Evolutionary conservation across 495 filamentous ascomycete genomes (phyloP), one percentile per base, ranked within the genome.

Genomic region (Penicillium paxilli): DNA sequence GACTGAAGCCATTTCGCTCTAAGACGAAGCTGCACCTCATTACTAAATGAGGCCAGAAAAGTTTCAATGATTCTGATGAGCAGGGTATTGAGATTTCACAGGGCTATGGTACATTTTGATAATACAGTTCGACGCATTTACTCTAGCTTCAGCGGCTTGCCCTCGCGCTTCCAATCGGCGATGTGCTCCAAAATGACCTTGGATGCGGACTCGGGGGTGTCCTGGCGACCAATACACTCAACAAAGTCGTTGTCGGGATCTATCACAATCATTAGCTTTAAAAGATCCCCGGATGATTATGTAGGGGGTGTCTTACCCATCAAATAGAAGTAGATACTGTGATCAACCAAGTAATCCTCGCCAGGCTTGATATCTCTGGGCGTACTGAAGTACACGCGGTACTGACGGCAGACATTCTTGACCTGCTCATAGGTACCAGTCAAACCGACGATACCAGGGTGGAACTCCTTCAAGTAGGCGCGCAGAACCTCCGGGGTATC

Each of bases 271-370:
- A 20, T 55, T 47, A 62, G 48, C 6, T 37, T 40, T 25, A 14
- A 9, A 22, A 40, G 19, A 48, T 9, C 3, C 33, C 40, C 17
- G 2, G 11, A 21, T 12, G 5, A 22, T 35, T 17, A 0, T 9
- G 10, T n/a, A 14, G n/a, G 14, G 19, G 7, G 35, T 2, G 19
- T 74, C 82, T 70, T 72, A 87, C 85, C 87, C 94, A 98, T 98
- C 55, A 98, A 73, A 69, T 98, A 98, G 66, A 98, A 98, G 78
- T 98, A 98, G 57, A 98, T 98, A 65, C 91, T 96, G 74, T 98
- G 94, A 73, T 98, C 94, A 33, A 98, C 94, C 56, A 98, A 71
- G 73, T 98, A 98, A 70, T 98, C 94, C 77, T 96, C 89, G 8
- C 91, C 94, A 2, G 90, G 85, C 77, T 93, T 85, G 44, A 96